Evolutionary conservation across 2,329 filamentous ascomycete species (phyloP).

Genomic region (Colletotrichum chrysophilum): DNA sequence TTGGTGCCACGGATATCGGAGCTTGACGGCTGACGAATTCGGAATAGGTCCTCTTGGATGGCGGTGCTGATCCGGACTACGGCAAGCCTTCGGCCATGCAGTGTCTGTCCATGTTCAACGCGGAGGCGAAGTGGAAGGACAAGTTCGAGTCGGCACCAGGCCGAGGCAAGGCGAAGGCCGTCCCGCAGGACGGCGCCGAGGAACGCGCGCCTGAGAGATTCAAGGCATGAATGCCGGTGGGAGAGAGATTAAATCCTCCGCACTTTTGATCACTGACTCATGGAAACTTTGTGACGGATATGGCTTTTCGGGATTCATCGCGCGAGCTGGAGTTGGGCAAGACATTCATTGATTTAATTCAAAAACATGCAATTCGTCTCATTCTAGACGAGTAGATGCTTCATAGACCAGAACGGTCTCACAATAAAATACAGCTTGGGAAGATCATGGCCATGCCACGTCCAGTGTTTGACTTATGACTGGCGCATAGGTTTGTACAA

Average conservation of each 20-base stretch:
- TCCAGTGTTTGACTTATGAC: background rate
- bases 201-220: conserved; percentile 14
- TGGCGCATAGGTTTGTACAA: background rate
- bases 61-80: conserved; percentile 59
- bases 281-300: background rate
- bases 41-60: conserved; percentile 50
- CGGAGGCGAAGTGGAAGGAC: conserved; percentile 53
- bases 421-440: background rate
- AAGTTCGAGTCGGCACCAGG: conserved; percentile 56
- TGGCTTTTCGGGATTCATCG: background rate
- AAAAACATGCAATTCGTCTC: background rate
- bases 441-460: background rate
- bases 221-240: background rate
- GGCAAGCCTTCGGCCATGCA: conserved; percentile 55
- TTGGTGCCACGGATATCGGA: background rate
- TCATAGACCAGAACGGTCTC: background rate
- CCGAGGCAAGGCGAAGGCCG: conserved; percentile 44
- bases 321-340: background rate
- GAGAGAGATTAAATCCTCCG: background rate
- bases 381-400: background rate
- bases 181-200: conserved; percentile 1
- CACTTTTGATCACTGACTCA: background rate
- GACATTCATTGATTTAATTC: background rate
- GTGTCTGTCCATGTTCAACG: conserved; percentile 57
- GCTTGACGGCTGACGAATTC: background rate